phyloP scores from a whole-genome alignment of 1,139 yeast genomes.

The Zygosaccharomyces sapae region DNA sequence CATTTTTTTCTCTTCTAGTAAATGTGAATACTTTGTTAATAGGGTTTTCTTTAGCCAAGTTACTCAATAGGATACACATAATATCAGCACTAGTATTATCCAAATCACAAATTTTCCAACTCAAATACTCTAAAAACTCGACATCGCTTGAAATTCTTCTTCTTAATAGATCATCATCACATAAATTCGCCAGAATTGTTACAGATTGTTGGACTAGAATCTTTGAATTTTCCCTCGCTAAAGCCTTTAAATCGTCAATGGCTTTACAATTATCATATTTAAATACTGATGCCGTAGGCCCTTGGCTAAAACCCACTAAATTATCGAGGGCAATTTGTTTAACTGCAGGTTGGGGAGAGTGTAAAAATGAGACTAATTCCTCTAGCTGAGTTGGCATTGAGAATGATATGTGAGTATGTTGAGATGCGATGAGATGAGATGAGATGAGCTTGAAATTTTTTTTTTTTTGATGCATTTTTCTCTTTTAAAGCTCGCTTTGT shows the following conservation, averaged over 20 bases:
- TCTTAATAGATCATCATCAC: slow-evolving; percentile 60
- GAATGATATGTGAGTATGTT: not conserved
- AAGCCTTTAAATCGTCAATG: slow-evolving; percentile 63
- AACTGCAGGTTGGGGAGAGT: slow-evolving; percentile 76
- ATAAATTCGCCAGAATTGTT: slow-evolving; percentile 76
- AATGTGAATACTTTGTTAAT: slow-evolving; percentile 55
- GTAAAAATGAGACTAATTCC: slow-evolving; percentile 76
- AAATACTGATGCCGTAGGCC: slow-evolving; percentile 63
- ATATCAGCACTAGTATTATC: slow-evolving; percentile 70
- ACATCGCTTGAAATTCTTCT: slow-evolving; percentile 62
- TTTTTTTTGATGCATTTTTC: not conserved
- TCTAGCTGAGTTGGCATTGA: slow-evolving; percentile 58
- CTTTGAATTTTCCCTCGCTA: slow-evolving; percentile 50
- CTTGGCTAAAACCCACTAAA: slow-evolving; percentile 76
- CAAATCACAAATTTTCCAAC: slow-evolving; percentile 51
- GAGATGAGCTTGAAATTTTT: slow-evolving; percentile 10
- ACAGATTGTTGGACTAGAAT: slow-evolving; percentile 63
- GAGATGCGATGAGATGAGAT: slow-evolving; percentile 5
- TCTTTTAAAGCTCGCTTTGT: not conserved
- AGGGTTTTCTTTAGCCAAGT: slow-evolving; percentile 72
- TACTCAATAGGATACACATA: slow-evolving; percentile 78
- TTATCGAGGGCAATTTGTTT: slow-evolving; percentile 83
- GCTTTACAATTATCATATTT: slow-evolving; percentile 67
- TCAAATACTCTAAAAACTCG: slow-evolving; percentile 53
- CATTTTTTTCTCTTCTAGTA: slow-evolving; percentile 36